Evolutionary conservation across 352 stramenopile genomes (phyloP).

Genomic region (Pythium periplocum): DNA sequence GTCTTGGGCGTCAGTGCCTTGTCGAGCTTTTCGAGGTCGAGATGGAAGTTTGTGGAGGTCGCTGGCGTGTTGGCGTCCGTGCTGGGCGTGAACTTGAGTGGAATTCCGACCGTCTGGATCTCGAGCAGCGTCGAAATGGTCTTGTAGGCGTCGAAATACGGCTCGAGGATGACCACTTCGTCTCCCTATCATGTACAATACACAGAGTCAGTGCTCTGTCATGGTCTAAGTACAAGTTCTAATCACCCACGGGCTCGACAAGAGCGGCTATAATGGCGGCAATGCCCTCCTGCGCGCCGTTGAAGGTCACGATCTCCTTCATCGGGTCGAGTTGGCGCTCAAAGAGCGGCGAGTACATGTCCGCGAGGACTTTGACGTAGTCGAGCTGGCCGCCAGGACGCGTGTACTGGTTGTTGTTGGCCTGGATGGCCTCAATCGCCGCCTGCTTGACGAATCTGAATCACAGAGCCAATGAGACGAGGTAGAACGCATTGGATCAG

Average conservation of each 20-base stretch:
- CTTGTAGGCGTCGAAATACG: conserved; percentile 89
- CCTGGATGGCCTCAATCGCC: conserved; percentile 73
- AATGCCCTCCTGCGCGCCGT: conserved; percentile 85
- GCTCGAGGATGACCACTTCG: conserved; percentile 85
- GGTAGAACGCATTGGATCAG: not conserved
- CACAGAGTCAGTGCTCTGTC: not conserved
- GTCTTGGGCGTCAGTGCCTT: conserved; percentile 86
- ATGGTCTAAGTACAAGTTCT: not conserved
- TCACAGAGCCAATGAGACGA: not conserved
- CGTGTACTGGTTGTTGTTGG: conserved; percentile 88
- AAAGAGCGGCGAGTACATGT: conserved; percentile 76
- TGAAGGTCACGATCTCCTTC: conserved; percentile 84
- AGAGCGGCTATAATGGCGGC: conserved; percentile 74
- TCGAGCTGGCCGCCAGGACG: conserved; percentile 72
- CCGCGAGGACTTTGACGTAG: conserved; percentile 74
- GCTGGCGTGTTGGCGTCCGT: conserved; percentile 38
- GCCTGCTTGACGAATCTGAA: conserved; percentile 84
- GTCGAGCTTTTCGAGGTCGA: conserved; percentile 88
- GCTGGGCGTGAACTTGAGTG: conserved; percentile 46
- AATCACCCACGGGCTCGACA: conserved; percentile 48
- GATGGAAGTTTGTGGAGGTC: conserved; percentile 67
- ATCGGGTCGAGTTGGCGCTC: conserved; percentile 62
- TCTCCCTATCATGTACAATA: conserved; percentile 38
- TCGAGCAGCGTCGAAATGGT: conserved; percentile 81
- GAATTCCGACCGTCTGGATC: conserved; percentile 66